Evolutionary conservation across 139 green algal genomes (phyloP).

Genomic region (Spirogloea muscicola): DNA sequence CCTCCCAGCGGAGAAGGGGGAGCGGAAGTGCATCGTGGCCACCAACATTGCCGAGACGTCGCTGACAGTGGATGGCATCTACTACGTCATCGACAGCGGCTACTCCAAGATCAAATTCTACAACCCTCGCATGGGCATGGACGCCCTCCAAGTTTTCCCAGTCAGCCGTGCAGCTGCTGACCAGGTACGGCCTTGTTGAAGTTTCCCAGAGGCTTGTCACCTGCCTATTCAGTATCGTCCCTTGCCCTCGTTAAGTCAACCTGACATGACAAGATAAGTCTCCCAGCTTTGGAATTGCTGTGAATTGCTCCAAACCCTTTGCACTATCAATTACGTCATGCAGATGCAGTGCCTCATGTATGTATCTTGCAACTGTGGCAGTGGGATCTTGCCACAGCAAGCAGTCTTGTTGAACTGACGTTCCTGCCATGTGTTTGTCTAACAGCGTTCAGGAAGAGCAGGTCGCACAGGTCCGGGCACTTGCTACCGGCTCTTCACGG

Average conservation of each 20-base stretch:
- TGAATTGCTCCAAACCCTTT: no score
- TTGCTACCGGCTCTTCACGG: conserved; percentile 92
- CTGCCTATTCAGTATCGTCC: no score
- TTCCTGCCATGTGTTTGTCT: conserved; percentile 77
- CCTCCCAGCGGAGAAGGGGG: conserved; percentile 79
- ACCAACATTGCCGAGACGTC: conserved; percentile 98
- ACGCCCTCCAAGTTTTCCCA: conserved; percentile 90
- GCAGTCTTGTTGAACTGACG: no score
- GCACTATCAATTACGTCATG: no score
- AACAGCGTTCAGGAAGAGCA: conserved; percentile 75
- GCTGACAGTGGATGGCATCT: conserved; percentile 91
- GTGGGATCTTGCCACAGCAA: no score
- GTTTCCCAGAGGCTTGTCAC: no score
- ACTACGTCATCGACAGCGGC: conserved; percentile 92
- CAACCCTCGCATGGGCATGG: conserved; percentile 98
- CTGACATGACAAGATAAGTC: no score
- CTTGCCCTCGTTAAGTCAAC: no score
- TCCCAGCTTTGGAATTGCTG: no score
- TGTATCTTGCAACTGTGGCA: no score
- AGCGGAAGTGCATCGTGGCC: conserved; percentile 86
- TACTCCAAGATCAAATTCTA: conserved; percentile 96
- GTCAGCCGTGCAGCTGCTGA: conserved; percentile 78
- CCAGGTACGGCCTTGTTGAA: no score
- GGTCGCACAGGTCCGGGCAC: conserved; percentile 86
- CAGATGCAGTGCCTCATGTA: no score